phyloP scores from a whole-genome alignment of 148 eudicot genomes.

The Dianthus caryophyllus region DNA sequence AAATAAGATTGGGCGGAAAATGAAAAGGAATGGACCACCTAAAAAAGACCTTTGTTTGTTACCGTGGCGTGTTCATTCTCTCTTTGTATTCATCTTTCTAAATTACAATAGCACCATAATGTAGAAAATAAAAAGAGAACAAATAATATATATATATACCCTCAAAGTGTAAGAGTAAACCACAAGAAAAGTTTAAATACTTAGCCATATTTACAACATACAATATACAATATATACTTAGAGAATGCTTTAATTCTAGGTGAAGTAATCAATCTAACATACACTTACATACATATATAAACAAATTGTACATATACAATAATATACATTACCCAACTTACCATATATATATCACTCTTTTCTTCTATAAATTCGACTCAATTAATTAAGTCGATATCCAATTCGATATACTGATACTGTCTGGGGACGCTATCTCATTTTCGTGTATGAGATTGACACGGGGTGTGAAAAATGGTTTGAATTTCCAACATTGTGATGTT shows the following conservation, averaged over 20 bases:
- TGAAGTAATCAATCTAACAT: constrained; percentile 25
- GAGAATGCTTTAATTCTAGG: constrained; percentile 29
- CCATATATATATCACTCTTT: neutral
- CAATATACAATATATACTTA: neutral
- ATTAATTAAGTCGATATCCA: neutral
- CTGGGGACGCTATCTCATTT: neutral
- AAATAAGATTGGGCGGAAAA: neutral
- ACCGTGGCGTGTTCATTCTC: constrained; percentile 11
- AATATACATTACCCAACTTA: neutral
- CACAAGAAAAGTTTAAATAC: constrained; percentile 13
- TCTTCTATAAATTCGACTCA: neutral
- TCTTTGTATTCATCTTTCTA: neutral
- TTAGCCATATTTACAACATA: neutral
- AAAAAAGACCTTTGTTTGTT: neutral
- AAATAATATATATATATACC: no score
- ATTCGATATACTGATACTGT: neutral
- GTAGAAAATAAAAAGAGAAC: neutral
- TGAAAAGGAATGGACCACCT: constrained; percentile 24
- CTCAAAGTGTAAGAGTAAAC: constrained; percentile 27
- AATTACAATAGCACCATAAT: neutral
- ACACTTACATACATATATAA: neutral
- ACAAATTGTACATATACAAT: neutral
- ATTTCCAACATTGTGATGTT: no score
- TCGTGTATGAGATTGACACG: neutral
- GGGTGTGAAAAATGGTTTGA: neutral